Evolutionary conservation across 2,329 filamentous ascomycete genomes (phyloP), one percentile per base, ranked within the genome.

Genomic region (Aspergillus flavus): DNA sequence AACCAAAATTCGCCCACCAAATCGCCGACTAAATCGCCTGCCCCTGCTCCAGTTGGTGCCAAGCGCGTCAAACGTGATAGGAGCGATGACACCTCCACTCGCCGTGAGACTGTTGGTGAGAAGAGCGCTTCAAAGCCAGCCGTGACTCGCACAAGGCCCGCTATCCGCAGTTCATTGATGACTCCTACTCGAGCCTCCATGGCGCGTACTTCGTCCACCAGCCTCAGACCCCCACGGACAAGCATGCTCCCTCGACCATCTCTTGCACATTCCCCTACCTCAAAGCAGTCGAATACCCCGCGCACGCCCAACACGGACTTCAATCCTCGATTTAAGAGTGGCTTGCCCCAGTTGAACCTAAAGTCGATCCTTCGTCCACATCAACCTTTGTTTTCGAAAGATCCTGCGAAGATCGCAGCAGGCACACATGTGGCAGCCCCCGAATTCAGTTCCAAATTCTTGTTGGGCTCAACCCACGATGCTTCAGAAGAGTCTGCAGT

Each of bases 111-210:
- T 28, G 61, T 60, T 30, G 66, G 67, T 52, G 67, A 69, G 26
- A 69, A 70, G 36, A 65, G 64, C 57, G 67, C 67, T 58, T 69
- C 71, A 23, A 73, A 70, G 52, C 62, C 68, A n/a, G 65, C 65
- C 21, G 64, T 68, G 43, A 58, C 69, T 32, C 73, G 72, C 30
- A 81, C 84, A 52, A 83, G 84, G 69, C 79, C 70, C 76, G 76
- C 69, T 68, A 79, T 76, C 71, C 79, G 76, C 71, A 83, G 83
- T 65, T 88, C 82, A 63, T 81, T 94, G 34, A 86, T 89, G 76
- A 96, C 92, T 6, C 93, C 93, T 0, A 95, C 91, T 10, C 93
- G 92, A 75, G 82, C 92, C 9, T 92, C 91, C 1, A 76, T 91
- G 58, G 86, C 88, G 39, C 88, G 89, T 50, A 79, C 84, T 54